Evolutionary conservation across 306 rosid genomes (phyloP).

Genomic region (Citrullus colocynthis): DNA sequence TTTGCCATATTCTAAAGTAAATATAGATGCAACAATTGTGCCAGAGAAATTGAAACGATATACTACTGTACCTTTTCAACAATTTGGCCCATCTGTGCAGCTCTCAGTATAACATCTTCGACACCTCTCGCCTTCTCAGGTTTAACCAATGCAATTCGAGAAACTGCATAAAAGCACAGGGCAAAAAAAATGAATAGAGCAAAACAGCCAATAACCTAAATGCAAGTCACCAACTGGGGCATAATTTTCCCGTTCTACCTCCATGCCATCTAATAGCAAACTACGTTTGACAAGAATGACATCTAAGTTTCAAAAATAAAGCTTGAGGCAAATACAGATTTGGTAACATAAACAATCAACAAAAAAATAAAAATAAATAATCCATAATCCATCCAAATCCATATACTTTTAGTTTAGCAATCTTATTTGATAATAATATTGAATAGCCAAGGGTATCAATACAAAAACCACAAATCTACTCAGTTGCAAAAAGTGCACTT

Average conservation of each 20-base stretch:
- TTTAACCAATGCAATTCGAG: conserved; percentile 98
- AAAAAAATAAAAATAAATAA: not conserved
- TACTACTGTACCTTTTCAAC: conserved; percentile 51
- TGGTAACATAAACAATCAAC: not conserved
- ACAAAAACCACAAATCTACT: not conserved
- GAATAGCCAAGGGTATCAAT: not conserved
- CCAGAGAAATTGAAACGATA: not conserved
- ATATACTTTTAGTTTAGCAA: not conserved
- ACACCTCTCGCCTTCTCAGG: conserved; percentile 97
- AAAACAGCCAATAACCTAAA: not conserved
- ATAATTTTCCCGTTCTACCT: not conserved
- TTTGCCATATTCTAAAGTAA: not conserved
- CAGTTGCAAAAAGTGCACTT: not conserved
- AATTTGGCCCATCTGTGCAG: conserved; percentile 93
- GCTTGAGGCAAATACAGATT: not conserved
- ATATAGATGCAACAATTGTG: not conserved
- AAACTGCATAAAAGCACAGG: conserved; percentile 19
- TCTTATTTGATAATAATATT: not conserved
- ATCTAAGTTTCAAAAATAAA: not conserved
- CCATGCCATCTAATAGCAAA: not conserved
- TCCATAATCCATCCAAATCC: not conserved
- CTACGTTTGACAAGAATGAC: not conserved
- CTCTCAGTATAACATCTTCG: conserved; percentile 87
- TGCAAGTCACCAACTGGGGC: not conserved
- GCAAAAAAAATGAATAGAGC: not conserved